Conservation (phyloP, 2,329 filamentous ascomycete species). For the Lecanosticta acicola region DNA sequence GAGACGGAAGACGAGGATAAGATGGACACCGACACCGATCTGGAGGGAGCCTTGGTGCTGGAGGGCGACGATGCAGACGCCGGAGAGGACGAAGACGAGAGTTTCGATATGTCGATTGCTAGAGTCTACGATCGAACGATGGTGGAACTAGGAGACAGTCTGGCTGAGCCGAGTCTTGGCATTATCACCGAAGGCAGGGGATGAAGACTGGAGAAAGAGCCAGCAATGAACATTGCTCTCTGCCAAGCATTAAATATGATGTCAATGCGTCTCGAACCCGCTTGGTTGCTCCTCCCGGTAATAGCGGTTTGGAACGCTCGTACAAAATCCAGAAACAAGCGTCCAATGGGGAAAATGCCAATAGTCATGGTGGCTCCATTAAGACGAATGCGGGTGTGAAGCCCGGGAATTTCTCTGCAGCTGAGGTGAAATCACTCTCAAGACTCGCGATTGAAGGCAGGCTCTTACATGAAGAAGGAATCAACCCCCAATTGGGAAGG, state of each 20-base stretch:
- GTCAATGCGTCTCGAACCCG: background rate
- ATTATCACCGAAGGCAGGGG: constrained; percentile 40
- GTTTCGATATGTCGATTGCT: constrained; percentile 63
- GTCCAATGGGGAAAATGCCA: too few relatives aligned
- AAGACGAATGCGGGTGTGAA: too few relatives aligned
- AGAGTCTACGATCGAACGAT: constrained; percentile 76
- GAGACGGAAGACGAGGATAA: constrained; percentile 27
- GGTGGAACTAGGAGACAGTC: constrained; percentile 62
- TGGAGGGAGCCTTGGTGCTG: constrained; percentile 34
- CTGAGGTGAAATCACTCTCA: too few relatives aligned
- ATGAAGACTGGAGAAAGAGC: constrained; percentile 1
- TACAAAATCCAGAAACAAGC: too few relatives aligned
- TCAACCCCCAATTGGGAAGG: too few relatives aligned
- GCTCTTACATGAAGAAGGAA: too few relatives aligned
- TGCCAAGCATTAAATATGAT: background rate
- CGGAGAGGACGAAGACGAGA: constrained; percentile 32
- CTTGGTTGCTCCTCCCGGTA: too few relatives aligned
- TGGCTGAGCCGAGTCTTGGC: constrained; percentile 49
- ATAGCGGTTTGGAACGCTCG: too few relatives aligned
- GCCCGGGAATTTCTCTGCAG: too few relatives aligned
- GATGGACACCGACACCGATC: constrained; percentile 41
- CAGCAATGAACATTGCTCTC: background rate
- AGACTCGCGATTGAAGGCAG: too few relatives aligned
- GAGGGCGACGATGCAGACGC: constrained; percentile 26
- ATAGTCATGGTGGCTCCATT: too few relatives aligned